Evolutionary conservation across 805 yeast species (phyloP), one percentile per base, ranked within the genome.

Genomic region (Pichia phayaonensis): DNA sequence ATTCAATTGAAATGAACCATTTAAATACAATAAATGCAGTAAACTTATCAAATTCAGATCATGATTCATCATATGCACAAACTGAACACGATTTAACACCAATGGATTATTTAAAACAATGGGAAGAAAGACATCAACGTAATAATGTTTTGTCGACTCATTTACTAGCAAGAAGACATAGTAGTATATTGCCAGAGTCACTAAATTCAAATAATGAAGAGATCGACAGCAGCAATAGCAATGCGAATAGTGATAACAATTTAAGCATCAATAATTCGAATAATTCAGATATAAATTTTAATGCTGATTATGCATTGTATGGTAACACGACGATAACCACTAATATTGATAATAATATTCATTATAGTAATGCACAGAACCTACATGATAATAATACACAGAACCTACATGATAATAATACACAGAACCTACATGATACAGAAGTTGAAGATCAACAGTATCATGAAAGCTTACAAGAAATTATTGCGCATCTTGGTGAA

Each of bases 181-280:
- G 58, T 52, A 62, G 66, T 45, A 65, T 68, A 6, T 73, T 74
- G 2, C 74, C 76, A 7, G 38, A 34, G n/a, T 34, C 38, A n/a
- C 12, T 34, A 34, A n/a, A 34, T 16, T 68, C 74, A 3, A 63
- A 62, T 46, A 58, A 61, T 22, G 59, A 54, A 23, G 29, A 23
- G 8, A 20, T 24, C 16, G 41, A 16, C 4, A 26, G 40, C 10
- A 44, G 21, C 21, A 31, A 38, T 22, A 6, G 44, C 13, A n/a
- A 16, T 23, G 46, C n/a, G 4, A 11, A 24, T 7, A 39, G 24
- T 16, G 34, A n/a, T 22, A 31, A 34, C 20, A 22, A 27, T 13
- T 41, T 41, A 26, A 23, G 42, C 7, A n/a, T 34, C 16, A 49
- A 12, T 7, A 3, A 49, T 16, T 46, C 43, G 21, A 50, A 54